phyloP scores from a whole-genome alignment of 2,329 filamentous ascomycete genomes.

The Diaporthe helianthi region DNA sequence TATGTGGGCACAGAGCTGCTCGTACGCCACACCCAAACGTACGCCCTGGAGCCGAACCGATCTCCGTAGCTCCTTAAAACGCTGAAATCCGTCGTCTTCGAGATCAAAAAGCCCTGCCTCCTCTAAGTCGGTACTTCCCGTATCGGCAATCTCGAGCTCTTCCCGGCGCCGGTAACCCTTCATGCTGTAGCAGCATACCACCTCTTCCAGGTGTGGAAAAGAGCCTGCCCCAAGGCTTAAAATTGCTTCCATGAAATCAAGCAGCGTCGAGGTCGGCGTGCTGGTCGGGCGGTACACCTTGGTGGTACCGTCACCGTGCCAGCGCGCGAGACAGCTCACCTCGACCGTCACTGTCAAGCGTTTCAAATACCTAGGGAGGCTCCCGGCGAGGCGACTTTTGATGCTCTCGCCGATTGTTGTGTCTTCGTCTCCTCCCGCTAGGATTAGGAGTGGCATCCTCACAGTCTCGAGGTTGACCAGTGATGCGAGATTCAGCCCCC shows the following conservation, averaged over 20 bases:
- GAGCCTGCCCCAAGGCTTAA: background rate
- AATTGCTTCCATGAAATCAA: background rate
- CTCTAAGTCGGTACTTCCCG: background rate
- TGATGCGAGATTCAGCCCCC: background rate
- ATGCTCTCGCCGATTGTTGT: too few relatives aligned
- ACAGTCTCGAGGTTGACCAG: background rate
- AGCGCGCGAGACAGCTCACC: background rate
- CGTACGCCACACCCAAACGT: background rate
- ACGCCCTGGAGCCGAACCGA: background rate
- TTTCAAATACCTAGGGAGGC: background rate
- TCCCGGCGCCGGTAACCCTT: background rate
- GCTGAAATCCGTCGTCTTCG: accelerated
- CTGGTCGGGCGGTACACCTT: background rate
- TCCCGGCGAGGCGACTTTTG: background rate
- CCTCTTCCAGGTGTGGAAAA: background rate
- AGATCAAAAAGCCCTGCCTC: background rate
- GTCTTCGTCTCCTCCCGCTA: background rate
- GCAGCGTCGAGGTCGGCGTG: accelerated
- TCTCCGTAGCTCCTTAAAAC: background rate
- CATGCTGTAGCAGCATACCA: background rate
- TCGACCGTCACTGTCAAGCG: background rate
- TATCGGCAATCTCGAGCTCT: background rate
- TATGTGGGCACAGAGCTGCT: background rate
- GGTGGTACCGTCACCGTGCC: background rate
- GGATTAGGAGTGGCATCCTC: background rate